A percentile compares a stretch with the other conserved stretches of the same genome.
phyloP scores from a whole-genome alignment of 1,284 basidiomycete genomes.

The Trametes versicolor region DNA sequence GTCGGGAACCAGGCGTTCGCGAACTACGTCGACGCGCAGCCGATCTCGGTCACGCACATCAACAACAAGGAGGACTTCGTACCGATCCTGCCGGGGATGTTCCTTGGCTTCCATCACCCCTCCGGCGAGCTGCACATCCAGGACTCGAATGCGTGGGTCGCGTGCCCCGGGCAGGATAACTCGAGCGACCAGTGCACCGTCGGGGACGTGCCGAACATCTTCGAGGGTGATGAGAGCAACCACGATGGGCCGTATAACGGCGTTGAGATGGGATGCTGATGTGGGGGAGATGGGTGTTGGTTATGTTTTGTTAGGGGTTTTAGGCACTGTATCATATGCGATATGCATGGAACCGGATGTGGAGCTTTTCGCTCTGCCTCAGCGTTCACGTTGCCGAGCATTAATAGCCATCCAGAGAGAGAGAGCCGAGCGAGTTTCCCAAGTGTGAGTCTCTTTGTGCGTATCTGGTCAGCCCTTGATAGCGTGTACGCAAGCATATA shows the following conservation, averaged over 20 bases:
- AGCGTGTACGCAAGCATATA: too few species aligned
- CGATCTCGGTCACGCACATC: conserved; percentile 49
- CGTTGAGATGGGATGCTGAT: conserved; percentile 59
- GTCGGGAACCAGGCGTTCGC: conserved; percentile 71
- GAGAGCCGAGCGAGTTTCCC: too few species aligned
- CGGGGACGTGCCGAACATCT: conserved; percentile 64
- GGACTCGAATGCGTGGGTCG: conserved; percentile 55
- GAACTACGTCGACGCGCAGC: conserved; percentile 61
- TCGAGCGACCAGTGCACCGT: conserved; percentile 57
- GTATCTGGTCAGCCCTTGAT: too few species aligned
- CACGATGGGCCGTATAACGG: conserved; percentile 71
- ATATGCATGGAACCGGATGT: too few species aligned
- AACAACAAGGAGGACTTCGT: conserved; percentile 45
- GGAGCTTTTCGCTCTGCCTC: too few species aligned
- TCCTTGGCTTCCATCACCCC: conserved; percentile 63
- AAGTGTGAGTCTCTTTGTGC: too few species aligned
- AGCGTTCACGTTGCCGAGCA: too few species aligned
- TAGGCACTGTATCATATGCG: conserved; percentile 1
- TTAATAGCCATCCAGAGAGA: too few species aligned
- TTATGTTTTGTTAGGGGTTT: background rate
- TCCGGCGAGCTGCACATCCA: conserved; percentile 69
- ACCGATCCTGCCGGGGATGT: conserved; percentile 54
- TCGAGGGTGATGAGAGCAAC: conserved; percentile 51
- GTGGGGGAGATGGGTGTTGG: background rate
- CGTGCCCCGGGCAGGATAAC: conserved; percentile 66